These are phyloP conservation scores for Kodamaea fukazawae DNA, from an alignment of 805 yeast genomes.

Conservation along the genomic window DNA sequence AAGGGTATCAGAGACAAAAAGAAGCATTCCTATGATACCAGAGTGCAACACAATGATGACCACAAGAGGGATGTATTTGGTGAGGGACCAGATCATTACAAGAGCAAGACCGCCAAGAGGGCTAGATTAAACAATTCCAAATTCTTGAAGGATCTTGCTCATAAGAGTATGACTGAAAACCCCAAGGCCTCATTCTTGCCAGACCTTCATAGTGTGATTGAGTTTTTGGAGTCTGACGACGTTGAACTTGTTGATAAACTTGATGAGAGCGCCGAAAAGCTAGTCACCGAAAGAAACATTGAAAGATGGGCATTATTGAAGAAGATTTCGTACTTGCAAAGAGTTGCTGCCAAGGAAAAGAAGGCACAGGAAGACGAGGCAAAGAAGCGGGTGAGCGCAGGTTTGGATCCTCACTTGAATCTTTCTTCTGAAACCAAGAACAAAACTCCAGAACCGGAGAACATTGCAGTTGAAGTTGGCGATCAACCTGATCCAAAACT, in stretches of 20 bases:
- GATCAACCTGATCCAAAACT: constrained; percentile 5
- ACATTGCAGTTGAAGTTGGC: constrained; percentile 1
- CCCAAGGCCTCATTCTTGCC: constrained; percentile 47
- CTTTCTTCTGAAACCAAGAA: not conserved
- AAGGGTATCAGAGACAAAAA: constrained; percentile 81
- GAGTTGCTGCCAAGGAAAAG: constrained; percentile 54
- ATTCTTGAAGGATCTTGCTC: constrained; percentile 57
- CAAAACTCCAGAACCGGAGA: constrained; percentile 9
- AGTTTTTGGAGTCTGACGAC: constrained; percentile 51
- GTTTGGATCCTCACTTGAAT: constrained; percentile 19
- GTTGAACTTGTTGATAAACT: constrained; percentile 30
- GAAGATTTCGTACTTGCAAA: constrained; percentile 66
- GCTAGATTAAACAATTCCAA: constrained; percentile 54
- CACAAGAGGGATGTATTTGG: constrained; percentile 80
- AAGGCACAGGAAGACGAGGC: constrained; percentile 38
- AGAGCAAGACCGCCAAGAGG: constrained; percentile 41
- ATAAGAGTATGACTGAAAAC: constrained; percentile 40
- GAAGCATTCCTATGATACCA: constrained; percentile 73
- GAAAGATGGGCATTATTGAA: constrained; percentile 73
- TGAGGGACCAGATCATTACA: constrained; percentile 64
- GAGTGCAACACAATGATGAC: constrained; percentile 63
- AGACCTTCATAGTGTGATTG: constrained; percentile 52
- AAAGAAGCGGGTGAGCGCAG: constrained; percentile 34
- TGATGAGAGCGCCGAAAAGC: constrained; percentile 38
- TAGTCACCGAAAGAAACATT: constrained; percentile 42